Percentiles rank a stretch among this genome's conserved stretches.
phyloP scores from a whole-genome alignment of 2,329 filamentous ascomycete genomes.

The Pseudogymnoascus sp. region DNA sequence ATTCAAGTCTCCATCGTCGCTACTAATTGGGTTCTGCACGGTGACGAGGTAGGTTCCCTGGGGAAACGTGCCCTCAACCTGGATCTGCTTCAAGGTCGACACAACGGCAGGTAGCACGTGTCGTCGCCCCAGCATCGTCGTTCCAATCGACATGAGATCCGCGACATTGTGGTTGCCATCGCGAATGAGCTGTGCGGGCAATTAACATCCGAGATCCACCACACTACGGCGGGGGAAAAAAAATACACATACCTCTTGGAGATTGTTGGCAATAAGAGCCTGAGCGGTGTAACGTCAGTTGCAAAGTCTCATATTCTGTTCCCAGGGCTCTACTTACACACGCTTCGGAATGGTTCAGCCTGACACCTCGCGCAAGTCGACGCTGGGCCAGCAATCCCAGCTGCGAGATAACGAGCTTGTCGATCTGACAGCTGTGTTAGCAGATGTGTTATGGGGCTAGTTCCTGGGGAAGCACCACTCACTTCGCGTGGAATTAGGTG shows the following conservation, averaged over 20 bases:
- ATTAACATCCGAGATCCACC: conserved; percentile 7
- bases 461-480: conserved; percentile 16
- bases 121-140: conserved; percentile 85
- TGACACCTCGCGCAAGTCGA: conserved; percentile 77
- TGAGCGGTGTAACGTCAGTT: conserved; percentile 24
- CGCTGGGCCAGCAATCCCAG: conserved; percentile 80
- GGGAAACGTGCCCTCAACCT: conserved; percentile 90
- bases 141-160: conserved; percentile 85
- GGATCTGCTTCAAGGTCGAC: conserved; percentile 70
- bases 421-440: conserved; percentile 53
- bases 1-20: conserved; percentile 78
- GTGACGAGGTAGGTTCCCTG: conserved; percentile 90
- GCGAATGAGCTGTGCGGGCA: conserved; percentile 62
- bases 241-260: conserved; percentile 60
- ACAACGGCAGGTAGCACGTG: conserved; percentile 82
- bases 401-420: conserved; percentile 92
- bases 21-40: conserved; percentile 80
- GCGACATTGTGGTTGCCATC: conserved; percentile 90
- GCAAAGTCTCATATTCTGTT: neutral
- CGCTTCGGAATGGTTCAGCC: conserved; percentile 84
- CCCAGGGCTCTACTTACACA: conserved; percentile 42
- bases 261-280: conserved; percentile 77
- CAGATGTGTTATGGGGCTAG: neutral
- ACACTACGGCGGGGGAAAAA: conserved; percentile 6
- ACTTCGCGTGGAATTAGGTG: conserved; percentile 43